These are phyloP conservation scores for Danielozyma ontarioensis DNA, from an alignment of 805 yeast genomes.

Conservation along the genomic window DNA sequence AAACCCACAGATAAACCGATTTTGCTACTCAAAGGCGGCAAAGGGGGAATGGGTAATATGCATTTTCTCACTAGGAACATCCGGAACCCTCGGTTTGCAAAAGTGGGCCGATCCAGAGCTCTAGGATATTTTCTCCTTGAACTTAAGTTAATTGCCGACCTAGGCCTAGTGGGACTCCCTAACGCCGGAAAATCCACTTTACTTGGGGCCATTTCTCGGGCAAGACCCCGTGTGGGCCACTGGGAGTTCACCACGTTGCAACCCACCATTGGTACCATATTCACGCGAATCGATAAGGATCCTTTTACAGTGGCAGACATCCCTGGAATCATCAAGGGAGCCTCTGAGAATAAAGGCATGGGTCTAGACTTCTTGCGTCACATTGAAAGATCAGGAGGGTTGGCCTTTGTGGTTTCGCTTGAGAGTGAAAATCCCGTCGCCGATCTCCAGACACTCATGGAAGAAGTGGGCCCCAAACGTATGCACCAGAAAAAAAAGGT, in stretches of 20 bases:
- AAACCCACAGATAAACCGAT: conserved; percentile 61
- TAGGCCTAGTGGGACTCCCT: conserved; percentile 92
- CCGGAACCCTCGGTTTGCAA: conserved; percentile 87
- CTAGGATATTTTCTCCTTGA: conserved; percentile 72
- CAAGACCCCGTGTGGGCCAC: conserved; percentile 88
- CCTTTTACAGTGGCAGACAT: conserved; percentile 94
- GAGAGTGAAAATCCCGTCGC: conserved; percentile 61
- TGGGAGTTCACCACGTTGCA: conserved; percentile 95
- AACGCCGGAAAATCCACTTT: conserved; percentile 96
- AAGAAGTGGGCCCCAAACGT: conserved; percentile 67
- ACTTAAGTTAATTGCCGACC: conserved; percentile 82
- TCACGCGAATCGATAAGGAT: conserved; percentile 54
- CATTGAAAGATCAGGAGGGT: conserved; percentile 84
- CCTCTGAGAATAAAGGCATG: conserved; percentile 81
- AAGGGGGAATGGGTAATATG: conserved; percentile 95
- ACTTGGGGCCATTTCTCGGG: conserved; percentile 79
- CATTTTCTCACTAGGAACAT: conserved; percentile 81
- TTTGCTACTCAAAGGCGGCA: conserved; percentile 74
- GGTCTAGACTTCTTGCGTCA: conserved; percentile 91
- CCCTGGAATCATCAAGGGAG: conserved; percentile 92
- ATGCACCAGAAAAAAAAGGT: conserved; percentile 58
- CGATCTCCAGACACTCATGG: conserved; percentile 58
- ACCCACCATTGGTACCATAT: conserved; percentile 88
- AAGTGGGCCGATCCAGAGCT: conserved; percentile 68
- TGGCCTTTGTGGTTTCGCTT: conserved; percentile 80